These are phyloP conservation scores for Pseudogymnoascus sp. DNA, from an alignment of 2,329 filamentous ascomycete species.

Conservation along the genomic window DNA sequence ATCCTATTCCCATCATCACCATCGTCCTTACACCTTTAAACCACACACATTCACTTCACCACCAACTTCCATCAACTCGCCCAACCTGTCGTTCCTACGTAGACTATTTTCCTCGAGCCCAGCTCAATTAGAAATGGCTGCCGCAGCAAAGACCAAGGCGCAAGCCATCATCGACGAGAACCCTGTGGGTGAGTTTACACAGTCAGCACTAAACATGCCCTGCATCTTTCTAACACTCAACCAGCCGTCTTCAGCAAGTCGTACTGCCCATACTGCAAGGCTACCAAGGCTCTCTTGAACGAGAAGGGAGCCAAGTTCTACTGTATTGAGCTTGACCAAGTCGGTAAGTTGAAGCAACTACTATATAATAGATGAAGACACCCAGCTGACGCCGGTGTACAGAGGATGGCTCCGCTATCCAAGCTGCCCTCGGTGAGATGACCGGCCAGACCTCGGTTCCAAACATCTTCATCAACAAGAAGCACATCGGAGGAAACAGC, in stretches of 20 bases:
- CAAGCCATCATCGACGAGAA: conserved; percentile 84
- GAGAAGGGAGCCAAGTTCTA: conserved; percentile 64
- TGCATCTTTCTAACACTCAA: neutral
- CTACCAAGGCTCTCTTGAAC: conserved; percentile 67
- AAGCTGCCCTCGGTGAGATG: conserved; percentile 72
- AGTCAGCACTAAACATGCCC: neutral
- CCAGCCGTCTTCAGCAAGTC: conserved; percentile 92
- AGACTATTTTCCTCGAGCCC: conserved; percentile 58
- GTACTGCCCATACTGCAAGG: conserved; percentile 87
- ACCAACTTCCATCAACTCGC: conserved; percentile 17
- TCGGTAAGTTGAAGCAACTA: conserved; percentile 47
- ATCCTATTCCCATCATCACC: neutral
- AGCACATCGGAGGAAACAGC: conserved; percentile 96
- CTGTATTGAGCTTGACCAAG: conserved; percentile 74
- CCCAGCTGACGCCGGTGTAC: neutral
- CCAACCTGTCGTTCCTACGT: conserved; percentile 57
- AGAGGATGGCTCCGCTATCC: conserved; percentile 79
- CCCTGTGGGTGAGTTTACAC: conserved; percentile 57
- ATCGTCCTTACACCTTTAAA: neutral
- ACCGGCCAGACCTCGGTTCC: conserved; percentile 82
- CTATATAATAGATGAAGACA: neutral
- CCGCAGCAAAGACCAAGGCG: conserved; percentile 73
- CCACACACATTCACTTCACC: neutral
- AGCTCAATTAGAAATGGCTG: conserved; percentile 60
- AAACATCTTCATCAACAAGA: conserved; percentile 84